phyloP scores from a whole-genome alignment of 768 basidiomycete genomes.

The Leccinum pellstonianum region DNA sequence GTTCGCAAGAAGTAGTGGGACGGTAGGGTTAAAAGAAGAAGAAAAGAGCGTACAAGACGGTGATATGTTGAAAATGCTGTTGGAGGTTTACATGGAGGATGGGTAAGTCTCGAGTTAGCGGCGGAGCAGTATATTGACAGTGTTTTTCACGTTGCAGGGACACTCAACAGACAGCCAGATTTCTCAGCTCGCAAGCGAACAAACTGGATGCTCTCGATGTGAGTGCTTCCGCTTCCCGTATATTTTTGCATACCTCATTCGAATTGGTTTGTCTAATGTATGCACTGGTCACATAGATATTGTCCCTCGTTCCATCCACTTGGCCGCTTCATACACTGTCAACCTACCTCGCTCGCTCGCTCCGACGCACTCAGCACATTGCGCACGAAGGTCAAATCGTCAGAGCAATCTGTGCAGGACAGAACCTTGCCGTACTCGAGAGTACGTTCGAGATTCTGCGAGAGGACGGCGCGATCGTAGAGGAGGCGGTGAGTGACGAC shows the following conservation, averaged over 20 bases:
- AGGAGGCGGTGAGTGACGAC: slow-evolving; percentile 54
- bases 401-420: slow-evolving; percentile 73
- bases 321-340: slow-evolving; percentile 77
- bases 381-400: slow-evolving; percentile 71
- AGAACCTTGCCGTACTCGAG: slow-evolving; percentile 75
- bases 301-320: slow-evolving; percentile 63
- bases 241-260: background rate
- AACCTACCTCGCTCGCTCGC: slow-evolving; percentile 75
- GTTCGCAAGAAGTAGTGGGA: slow-evolving; percentile 50
- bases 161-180: slow-evolving; percentile 55
- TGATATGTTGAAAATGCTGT: slow-evolving; percentile 62
- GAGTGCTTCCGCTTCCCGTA: slow-evolving; percentile 28
- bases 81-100: slow-evolving; percentile 81
- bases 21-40: slow-evolving; percentile 36
- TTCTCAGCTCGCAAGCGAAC: slow-evolving; percentile 78
- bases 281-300: slow-evolving; percentile 42
- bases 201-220: slow-evolving; percentile 80
- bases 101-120: slow-evolving; percentile 47
- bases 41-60: slow-evolving; percentile 46
- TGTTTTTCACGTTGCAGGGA: slow-evolving; percentile 39
- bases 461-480: slow-evolving; percentile 65
- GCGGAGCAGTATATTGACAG: background rate
- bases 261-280: background rate
- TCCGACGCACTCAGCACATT: slow-evolving; percentile 71
- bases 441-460: slow-evolving; percentile 53